A percentile compares a stretch with the other conserved stretches of the same genome.
Evolutionary conservation across 129 eudicot genomes (phyloP).

Genomic region (Pittosporum tobira): DNA sequence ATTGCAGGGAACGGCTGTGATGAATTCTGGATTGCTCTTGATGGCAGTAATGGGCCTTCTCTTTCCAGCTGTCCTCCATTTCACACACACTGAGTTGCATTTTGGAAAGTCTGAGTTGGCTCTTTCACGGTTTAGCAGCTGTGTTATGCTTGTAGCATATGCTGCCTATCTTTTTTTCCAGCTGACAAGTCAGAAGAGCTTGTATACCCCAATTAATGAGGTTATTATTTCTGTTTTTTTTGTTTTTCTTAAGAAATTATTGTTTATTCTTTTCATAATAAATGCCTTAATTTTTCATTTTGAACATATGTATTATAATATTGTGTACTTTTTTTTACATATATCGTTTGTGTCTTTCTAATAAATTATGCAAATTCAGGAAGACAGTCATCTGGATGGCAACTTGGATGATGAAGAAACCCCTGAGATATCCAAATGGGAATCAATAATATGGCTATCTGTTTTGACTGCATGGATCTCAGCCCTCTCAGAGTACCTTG

Average conservation of each 20-base stretch:
- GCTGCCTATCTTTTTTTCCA: constrained; percentile 60
- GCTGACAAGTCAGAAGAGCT: constrained; percentile 44
- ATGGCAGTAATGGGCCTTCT: constrained; percentile 80
- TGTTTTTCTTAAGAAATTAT: not conserved
- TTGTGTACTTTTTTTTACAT: not conserved
- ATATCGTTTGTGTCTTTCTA: not conserved
- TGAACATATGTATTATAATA: not conserved
- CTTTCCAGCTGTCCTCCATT: constrained; percentile 72
- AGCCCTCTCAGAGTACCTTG: constrained; percentile 67
- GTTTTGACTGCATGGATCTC: constrained; percentile 55
- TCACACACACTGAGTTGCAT: constrained; percentile 67
- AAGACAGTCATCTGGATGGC: constrained; percentile 30
- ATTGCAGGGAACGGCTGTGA: constrained; percentile 56
- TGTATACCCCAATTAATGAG: constrained; percentile 29
- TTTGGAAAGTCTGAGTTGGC: constrained; percentile 55
- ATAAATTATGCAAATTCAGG: constrained; percentile 25
- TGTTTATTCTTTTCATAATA: not conserved
- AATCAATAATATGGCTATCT: constrained; percentile 49
- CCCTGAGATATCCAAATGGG: constrained; percentile 60
- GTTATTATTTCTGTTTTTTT: not conserved
- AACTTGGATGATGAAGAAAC: constrained; percentile 47
- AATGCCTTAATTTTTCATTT: not conserved
- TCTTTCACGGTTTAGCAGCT: constrained; percentile 89
- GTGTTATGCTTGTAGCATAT: constrained; percentile 78
- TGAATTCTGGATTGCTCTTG: constrained; percentile 71